Evolutionary conservation across 306 rosid species (phyloP), one percentile per base, ranked within the genome.

Genomic region (Albizia julibrissin): DNA sequence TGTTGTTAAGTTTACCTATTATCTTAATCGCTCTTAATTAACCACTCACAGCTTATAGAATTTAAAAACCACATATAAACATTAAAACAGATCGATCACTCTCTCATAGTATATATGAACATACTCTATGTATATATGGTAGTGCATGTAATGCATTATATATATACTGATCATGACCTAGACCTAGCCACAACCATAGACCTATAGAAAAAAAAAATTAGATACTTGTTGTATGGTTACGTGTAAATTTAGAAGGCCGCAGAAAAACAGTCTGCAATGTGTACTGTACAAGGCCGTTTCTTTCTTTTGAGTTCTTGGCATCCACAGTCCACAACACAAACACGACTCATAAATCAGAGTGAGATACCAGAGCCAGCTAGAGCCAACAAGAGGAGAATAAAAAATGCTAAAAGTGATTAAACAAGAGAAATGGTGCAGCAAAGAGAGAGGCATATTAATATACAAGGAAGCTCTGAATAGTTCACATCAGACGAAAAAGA

Each of bases 401-500:
- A 71, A 71, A 43, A 71, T 43, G 37, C 37, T 15, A 71, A 71
- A 71, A 43, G 44, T 43, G 75, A 44, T 5, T 24, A 71, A 71
- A 44, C 75, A 71, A 71, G 21, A 12, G 70, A 40, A n/a, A 39
- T 76, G 16, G 29, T 42, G 71, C 39, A 59, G 79, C 42, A 24
- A 59, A 24, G 39, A 43, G 39, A 43, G 56, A 8, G 39, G 39
- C 56, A 76, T 5, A 61, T 81, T 83, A 84, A 85, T 80, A 87
- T 82, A 33, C 21, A 24, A 1, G 64, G 50, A 86, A 87, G 64
- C 91, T 91, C 90, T 89, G 96, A 84, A 87, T 83, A 85, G 86
- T 83, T 91, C 94, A 88, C 89, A 85, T 91, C 91, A 81, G 86
- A 87, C 86, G 83, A 85, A 89, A 37, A 91, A 90, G 88, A 82